Conservation (phyloP, 805 yeast genomes). For the Saccharomyces jurei region DNA sequence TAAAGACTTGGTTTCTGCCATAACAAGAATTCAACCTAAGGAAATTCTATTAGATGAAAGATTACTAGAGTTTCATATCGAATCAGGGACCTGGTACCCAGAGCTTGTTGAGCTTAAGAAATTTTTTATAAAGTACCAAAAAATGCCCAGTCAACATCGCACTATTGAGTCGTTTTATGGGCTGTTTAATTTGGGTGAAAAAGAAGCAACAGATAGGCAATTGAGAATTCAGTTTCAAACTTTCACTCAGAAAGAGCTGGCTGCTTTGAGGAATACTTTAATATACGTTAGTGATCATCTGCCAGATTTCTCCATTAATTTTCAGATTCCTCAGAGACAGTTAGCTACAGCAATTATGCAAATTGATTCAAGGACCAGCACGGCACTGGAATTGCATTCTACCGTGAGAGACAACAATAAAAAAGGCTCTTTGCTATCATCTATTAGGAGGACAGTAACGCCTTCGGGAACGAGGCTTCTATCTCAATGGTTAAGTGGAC, state of each 20-base stretch:
- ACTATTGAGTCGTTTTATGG: slow-evolving; percentile 32
- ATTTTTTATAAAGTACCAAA: slow-evolving; percentile 50
- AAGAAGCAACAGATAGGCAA: slow-evolving; percentile 18
- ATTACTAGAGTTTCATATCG: slow-evolving; percentile 33
- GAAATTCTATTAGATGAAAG: slow-evolving; percentile 60
- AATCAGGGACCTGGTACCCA: slow-evolving; percentile 46
- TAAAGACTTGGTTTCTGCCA: slow-evolving; percentile 55
- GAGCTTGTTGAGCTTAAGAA: slow-evolving; percentile 51
- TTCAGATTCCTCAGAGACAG: slow-evolving; percentile 60
- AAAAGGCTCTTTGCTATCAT: slow-evolving; percentile 65
- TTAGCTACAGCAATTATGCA: slow-evolving; percentile 50
- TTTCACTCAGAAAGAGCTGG: slow-evolving; percentile 41
- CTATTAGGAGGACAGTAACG: slow-evolving; percentile 68
- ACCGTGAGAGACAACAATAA: slow-evolving; percentile 49
- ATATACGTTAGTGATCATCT: slow-evolving; percentile 66
- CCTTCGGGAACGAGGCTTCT: slow-evolving; percentile 75
- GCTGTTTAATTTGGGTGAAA: slow-evolving; percentile 30
- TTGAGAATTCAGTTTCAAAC: slow-evolving; percentile 20
- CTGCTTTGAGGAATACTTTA: slow-evolving; percentile 55
- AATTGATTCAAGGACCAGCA: slow-evolving; percentile 72
- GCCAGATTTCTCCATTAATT: slow-evolving; percentile 55
- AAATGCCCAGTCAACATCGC: slow-evolving; percentile 35
- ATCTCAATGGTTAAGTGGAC: slow-evolving; percentile 75
- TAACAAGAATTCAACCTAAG: slow-evolving; percentile 71
- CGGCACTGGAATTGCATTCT: slow-evolving; percentile 61